Percentiles rank a stretch among this genome's conserved stretches.
Evolutionary conservation across 2,329 filamentous ascomycete genomes (phyloP).

Genomic region (Pseudogymnoascus sp.): DNA sequence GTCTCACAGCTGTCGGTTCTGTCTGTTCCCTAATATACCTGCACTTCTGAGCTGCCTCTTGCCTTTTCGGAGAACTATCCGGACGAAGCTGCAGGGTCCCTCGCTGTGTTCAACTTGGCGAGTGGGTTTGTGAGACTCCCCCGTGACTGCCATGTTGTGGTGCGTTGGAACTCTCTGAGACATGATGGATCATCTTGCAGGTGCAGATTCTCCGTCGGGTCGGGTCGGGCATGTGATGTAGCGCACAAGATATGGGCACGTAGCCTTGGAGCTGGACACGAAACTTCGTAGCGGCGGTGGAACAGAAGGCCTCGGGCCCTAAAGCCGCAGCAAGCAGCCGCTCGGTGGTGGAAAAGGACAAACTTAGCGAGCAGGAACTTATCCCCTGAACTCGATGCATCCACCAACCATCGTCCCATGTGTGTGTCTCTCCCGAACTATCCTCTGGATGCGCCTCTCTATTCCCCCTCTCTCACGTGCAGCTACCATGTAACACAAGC

Average conservation of each 20-base stretch:
- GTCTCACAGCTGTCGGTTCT: not conserved
- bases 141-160: not conserved
- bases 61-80: not conserved
- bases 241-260: not conserved
- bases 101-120: not conserved
- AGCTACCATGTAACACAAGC: not conserved
- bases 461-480: not conserved
- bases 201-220: not conserved
- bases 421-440: not conserved
- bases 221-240: not conserved
- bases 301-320: not conserved
- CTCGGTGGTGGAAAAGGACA: not conserved
- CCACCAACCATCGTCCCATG: not conserved
- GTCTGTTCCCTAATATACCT: not conserved
- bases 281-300: not conserved
- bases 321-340: not conserved
- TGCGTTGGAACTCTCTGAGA: not conserved
- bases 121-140: not conserved
- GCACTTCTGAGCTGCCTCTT: not conserved
- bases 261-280: not conserved
- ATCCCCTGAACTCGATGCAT: not conserved
- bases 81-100: not conserved
- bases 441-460: not conserved
- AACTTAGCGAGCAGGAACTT: not conserved
- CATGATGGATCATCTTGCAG: not conserved